Evolutionary conservation across 371 early-diverging fungal species (phyloP), one percentile per base, ranked within the genome.

Genomic region (Lichtheimia hyalospora): DNA sequence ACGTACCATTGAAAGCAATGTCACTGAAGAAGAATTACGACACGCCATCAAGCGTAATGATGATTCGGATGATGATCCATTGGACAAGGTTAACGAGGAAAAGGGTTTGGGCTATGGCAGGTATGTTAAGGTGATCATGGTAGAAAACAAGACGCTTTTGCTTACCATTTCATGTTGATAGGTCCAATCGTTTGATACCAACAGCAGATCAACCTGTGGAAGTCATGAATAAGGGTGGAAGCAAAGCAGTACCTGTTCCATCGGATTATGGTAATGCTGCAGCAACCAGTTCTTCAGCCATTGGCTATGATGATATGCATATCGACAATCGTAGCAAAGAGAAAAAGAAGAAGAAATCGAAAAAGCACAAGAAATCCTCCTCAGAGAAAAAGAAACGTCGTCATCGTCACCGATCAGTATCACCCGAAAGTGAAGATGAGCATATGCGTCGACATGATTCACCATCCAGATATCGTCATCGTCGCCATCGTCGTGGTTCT

Each of bases 41-140:
- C 69, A 81, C 21, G 81, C 84, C 6, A 70, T 90, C 6, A 73
- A 69, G 12, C 71, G 62, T 39, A 72, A 66, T 48, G 77, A 73
- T 3, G 84, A 74, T 14, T 58, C 67, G 13, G 81, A 73, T 16
- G 79, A 75, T 18, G 66, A 68, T 24, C 75, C 68, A 24, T 71
- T 70, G 8, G 61, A 75, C 5, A 40, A 56, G n/a, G 51, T 39
- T 1, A 60, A 69, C 0, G 73, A 67, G 13, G 78, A 76, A 57
- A 81, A 83, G 48, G 90, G 90, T 2, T 63, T 90, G 39, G 91
- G 91, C 2, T 89, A 81, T 66, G 84, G 83, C 70, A 75, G 79
- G 78, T 82, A 62, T 57, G 28, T 27, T 3, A 25, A 42, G n/a
- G 2, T 2, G 12, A 18, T 12, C 6, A 14, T 0, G 46, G 21